Conservation (phyloP, 1,284 basidiomycete genomes). For the Sporisorium sorghi region DNA sequence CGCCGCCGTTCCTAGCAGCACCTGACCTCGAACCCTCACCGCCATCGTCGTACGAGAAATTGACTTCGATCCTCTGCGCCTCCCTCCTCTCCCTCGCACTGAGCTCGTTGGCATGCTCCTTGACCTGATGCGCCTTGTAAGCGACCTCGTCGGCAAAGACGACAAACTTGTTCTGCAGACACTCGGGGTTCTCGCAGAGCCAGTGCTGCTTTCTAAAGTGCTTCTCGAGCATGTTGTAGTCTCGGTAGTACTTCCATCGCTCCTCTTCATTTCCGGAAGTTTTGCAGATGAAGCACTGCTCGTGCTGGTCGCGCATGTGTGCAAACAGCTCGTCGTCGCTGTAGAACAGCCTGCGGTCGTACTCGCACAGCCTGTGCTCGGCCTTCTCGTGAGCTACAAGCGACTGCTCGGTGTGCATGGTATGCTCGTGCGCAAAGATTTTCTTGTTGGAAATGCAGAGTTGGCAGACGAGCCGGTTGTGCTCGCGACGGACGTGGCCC, state of each 20-base stretch:
- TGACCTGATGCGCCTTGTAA: slow-evolving; percentile 90
- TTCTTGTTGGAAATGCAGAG: slow-evolving; percentile 91
- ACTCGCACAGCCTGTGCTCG: slow-evolving; percentile 86
- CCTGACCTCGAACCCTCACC: slow-evolving; percentile 50
- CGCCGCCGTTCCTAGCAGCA: slow-evolving; percentile 12
- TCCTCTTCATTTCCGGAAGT: slow-evolving; percentile 56
- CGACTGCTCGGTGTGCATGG: slow-evolving; percentile 79
- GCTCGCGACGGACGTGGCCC: slow-evolving; percentile 79
- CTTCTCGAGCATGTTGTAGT: slow-evolving; percentile 67
- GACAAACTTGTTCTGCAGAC: slow-evolving; percentile 89
- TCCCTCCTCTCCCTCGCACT: slow-evolving; percentile 81
- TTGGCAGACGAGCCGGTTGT: slow-evolving; percentile 81
- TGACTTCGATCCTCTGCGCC: slow-evolving; percentile 80
- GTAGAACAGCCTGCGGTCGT: slow-evolving; percentile 91
- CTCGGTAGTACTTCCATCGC: slow-evolving; percentile 61
- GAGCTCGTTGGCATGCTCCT: slow-evolving; percentile 85
- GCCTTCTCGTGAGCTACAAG: slow-evolving; percentile 81
- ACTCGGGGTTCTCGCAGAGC: slow-evolving; percentile 80
- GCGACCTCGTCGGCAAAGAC: slow-evolving; percentile 89
- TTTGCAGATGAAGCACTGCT: slow-evolving; percentile 93
- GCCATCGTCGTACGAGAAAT: slow-evolving; percentile 80
- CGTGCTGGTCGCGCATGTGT: slow-evolving; percentile 93
- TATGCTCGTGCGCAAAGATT: slow-evolving; percentile 95
- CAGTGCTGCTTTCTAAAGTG: slow-evolving; percentile 75
- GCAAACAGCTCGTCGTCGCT: slow-evolving; percentile 89